phyloP scores from a whole-genome alignment of 2,329 filamentous ascomycete species.

The Curvularia eragrostidis region DNA sequence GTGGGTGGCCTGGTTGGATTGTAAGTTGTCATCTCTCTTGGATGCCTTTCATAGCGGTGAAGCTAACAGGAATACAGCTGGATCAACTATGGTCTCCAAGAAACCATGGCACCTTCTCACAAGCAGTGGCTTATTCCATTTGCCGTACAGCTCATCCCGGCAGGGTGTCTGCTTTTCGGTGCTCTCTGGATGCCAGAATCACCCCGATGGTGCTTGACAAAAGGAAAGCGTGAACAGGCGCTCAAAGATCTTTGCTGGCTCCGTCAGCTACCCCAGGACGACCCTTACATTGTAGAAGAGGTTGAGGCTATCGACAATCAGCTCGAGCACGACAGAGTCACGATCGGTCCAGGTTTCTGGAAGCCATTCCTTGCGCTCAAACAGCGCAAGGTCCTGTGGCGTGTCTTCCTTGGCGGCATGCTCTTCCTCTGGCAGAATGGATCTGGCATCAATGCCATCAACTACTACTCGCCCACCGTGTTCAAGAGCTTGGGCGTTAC shows the following conservation, averaged over 20 bases:
- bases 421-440: conserved; percentile 86
- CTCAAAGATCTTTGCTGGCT: conserved; percentile 66
- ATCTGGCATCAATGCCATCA: conserved; percentile 74
- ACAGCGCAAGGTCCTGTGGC: conserved; percentile 66
- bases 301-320: conserved; percentile 73
- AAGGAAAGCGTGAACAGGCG: conserved; percentile 51
- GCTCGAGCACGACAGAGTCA: conserved; percentile 67
- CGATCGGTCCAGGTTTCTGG: conserved; percentile 76
- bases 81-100: conserved; percentile 55
- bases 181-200: conserved; percentile 53
- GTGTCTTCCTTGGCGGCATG: conserved; percentile 74
- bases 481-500: conserved; percentile 71
- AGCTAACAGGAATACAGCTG: conserved; percentile 28
- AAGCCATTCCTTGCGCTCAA: conserved; percentile 52
- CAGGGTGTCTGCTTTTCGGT: conserved; percentile 61
- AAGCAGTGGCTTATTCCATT: conserved; percentile 59
- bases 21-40: conserved; percentile 28
- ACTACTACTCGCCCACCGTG: conserved; percentile 77
- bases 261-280: conserved; percentile 62
- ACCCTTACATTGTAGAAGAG: conserved; percentile 77
- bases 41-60: conserved; percentile 53
- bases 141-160: conserved; percentile 71
- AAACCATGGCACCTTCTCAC: conserved; percentile 54
- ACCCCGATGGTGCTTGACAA: conserved; percentile 54
- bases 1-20: conserved; percentile 41